A percentile compares a stretch with the other conserved stretches of the same genome.
phyloP scores from a whole-genome alignment of 1,139 yeast genomes.

The Debaryomyces subglobosus region DNA sequence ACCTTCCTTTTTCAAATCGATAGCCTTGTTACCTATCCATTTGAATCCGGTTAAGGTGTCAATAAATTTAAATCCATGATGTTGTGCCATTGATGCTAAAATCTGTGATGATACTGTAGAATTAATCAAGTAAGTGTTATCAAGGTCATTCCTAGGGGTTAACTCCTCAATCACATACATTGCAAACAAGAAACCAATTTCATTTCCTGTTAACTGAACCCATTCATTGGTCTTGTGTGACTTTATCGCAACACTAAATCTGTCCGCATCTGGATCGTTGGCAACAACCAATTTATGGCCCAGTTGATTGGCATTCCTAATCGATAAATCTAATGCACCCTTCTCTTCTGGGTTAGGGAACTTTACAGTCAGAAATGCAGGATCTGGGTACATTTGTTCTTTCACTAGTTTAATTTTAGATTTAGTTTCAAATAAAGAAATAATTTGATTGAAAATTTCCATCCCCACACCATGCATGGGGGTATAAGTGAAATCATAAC shows the following conservation, averaged over 20 bases:
- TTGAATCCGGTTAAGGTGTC: constrained; percentile 96
- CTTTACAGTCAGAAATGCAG: constrained; percentile 78
- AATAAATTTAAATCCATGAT: constrained; percentile 60
- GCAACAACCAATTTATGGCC: constrained; percentile 68
- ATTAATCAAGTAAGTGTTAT: constrained; percentile 65
- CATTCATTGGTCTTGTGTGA: constrained; percentile 45
- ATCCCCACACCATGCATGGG: constrained; percentile 96
- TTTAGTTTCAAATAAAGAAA: constrained; percentile 33
- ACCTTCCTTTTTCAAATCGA: constrained; percentile 67
- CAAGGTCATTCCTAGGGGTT: constrained; percentile 29
- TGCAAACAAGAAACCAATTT: constrained; percentile 85
- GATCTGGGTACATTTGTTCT: constrained; percentile 77
- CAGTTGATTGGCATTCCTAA: constrained; percentile 50
- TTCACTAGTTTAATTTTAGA: constrained; percentile 37
- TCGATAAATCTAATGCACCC: constrained; percentile 83
- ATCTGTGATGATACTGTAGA: constrained; percentile 93
- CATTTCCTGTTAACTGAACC: constrained; percentile 89
- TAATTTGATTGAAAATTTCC: constrained; percentile 43
- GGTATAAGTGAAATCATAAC: constrained; percentile 70
- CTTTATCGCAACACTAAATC: constrained; percentile 78
- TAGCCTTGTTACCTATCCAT: constrained; percentile 94
- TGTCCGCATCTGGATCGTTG: constrained; percentile 96
- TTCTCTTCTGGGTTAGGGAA: constrained; percentile 97
- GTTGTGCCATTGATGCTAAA: constrained; percentile 67
- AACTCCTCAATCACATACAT: constrained; percentile 52